phyloP scores from a whole-genome alignment of 306 rosid species.

The Cercis canadensis region DNA sequence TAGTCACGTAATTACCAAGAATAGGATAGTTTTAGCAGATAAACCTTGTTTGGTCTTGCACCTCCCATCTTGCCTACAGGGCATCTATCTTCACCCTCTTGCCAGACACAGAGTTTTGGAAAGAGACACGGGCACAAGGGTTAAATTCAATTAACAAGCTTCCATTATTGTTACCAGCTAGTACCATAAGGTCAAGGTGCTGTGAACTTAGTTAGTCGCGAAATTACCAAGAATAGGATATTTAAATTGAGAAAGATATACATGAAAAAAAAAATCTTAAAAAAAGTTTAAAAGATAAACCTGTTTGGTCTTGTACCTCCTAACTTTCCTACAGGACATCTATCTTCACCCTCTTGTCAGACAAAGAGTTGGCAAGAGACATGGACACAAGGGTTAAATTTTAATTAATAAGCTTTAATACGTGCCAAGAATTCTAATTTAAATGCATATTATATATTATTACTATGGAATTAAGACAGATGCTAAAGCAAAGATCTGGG shows the following conservation, averaged over 20 bases:
- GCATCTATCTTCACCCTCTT: no score
- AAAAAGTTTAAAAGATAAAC: slow-evolving; percentile 17
- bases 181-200: slow-evolving; percentile 29
- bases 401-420: slow-evolving; percentile 1
- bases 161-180: slow-evolving; percentile 29
- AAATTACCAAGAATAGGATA: slow-evolving; percentile 17
- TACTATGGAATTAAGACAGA: slow-evolving; percentile 3
- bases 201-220: slow-evolving; percentile 10
- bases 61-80: no score
- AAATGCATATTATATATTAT: slow-evolving; percentile 19
- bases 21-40: no score
- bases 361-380: slow-evolving; percentile 42
- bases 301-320: slow-evolving; percentile 35
- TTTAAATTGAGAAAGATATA: slow-evolving; percentile 13
- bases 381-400: slow-evolving; percentile 32
- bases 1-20: no score
- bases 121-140: no score
- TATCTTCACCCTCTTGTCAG: slow-evolving; percentile 47
- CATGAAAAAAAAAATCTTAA: slow-evolving; percentile 25
- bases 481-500: slow-evolving; percentile 36
- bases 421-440: slow-evolving; percentile 20
- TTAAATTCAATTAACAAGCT: not conserved
- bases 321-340: slow-evolving; percentile 25
- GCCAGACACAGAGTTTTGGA: no score
- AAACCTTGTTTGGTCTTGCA: no score